Percentiles rank a stretch among this genome's conserved stretches.
phyloP scores from a whole-genome alignment of 2,329 filamentous ascomycete genomes.

The Penicillium hordei region DNA sequence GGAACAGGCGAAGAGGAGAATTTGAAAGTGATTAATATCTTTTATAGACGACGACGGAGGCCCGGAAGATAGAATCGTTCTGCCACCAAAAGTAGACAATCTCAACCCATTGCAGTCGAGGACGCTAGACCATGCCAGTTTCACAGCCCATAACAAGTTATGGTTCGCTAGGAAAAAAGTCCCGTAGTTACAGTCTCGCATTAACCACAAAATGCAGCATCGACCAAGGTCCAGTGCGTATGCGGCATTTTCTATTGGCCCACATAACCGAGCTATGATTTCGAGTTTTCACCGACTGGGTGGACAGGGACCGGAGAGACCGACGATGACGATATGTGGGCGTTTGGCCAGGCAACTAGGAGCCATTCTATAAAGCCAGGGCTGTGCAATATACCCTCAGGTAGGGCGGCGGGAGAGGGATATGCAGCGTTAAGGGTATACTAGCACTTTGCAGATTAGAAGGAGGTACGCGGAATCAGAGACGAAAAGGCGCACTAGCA shows the following conservation, averaged over 20 bases:
- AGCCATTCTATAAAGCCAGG: no score
- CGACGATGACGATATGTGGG: conserved; percentile 14
- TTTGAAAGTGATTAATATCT: not conserved
- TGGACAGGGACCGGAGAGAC: conserved; percentile 10
- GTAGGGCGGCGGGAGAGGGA: no score
- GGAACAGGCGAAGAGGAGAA: not conserved
- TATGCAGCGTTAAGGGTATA: no score
- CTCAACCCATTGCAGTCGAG: conserved; percentile 5
- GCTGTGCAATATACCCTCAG: no score
- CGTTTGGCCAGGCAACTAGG: conserved; percentile 6
- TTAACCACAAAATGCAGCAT: conserved; percentile 2
- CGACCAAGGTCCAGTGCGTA: not conserved
- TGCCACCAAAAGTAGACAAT: not conserved
- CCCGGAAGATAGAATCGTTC: not conserved
- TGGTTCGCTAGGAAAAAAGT: not conserved
- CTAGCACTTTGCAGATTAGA: not conserved
- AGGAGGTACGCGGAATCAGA: not conserved
- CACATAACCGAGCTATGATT: conserved; percentile 3
- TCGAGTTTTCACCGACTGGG: conserved; percentile 9
- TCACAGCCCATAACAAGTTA: not conserved
- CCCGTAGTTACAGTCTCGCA: conserved; percentile 1
- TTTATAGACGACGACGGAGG: not conserved
- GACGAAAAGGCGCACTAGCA: not conserved
- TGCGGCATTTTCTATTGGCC: conserved; percentile 18
- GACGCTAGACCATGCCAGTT: not conserved